Conservation (phyloP, 2,329 filamentous ascomycete species). For the Cytospora chrysosperma region DNA sequence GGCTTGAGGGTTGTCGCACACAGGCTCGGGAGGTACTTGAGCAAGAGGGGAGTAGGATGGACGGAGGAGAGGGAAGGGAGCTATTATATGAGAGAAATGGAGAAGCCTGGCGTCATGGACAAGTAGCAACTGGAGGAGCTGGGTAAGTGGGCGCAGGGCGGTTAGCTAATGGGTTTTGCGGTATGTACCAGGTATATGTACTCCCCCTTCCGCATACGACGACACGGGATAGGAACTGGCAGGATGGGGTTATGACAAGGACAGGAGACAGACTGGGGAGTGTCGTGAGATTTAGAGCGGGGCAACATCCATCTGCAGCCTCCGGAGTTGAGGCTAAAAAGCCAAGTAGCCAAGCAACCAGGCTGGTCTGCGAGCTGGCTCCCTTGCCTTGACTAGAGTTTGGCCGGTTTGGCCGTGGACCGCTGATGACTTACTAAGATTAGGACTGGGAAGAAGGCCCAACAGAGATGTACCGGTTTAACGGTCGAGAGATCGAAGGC, state of each 20-base stretch:
- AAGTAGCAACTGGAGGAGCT: slow-evolving; percentile 55
- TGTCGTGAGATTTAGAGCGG: slow-evolving; percentile 25
- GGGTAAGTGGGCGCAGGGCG: slow-evolving; percentile 30
- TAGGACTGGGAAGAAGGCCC: slow-evolving; percentile 32
- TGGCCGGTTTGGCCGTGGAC: slow-evolving; percentile 14
- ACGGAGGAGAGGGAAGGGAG: slow-evolving; percentile 34
- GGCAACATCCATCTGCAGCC: slow-evolving; percentile 19
- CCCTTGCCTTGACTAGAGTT: slow-evolving; percentile 15
- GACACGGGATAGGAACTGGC: slow-evolving; percentile 3
- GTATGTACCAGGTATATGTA: no score
- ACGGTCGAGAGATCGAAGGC: slow-evolving; percentile 15
- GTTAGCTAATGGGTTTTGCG: slow-evolving; percentile 24
- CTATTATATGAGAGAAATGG: slow-evolving; percentile 37
- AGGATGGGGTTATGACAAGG: neutral
- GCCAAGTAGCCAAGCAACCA: slow-evolving; percentile 6
- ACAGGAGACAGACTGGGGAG: slow-evolving; percentile 12
- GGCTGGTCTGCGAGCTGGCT: no score
- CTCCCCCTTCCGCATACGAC: neutral
- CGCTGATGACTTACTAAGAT: slow-evolving; percentile 33
- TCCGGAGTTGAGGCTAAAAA: slow-evolving; percentile 25
- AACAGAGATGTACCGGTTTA: slow-evolving; percentile 33
- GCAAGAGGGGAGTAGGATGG: slow-evolving; percentile 45
- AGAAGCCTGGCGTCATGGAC: slow-evolving; percentile 48
- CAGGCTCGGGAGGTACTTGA: slow-evolving; percentile 41
- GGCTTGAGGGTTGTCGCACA: slow-evolving; percentile 55